A percentile compares a stretch with the other conserved stretches of the same genome.
Conservation (phyloP, 768 basidiomycete genomes). For the Tulasnella sp. region DNA sequence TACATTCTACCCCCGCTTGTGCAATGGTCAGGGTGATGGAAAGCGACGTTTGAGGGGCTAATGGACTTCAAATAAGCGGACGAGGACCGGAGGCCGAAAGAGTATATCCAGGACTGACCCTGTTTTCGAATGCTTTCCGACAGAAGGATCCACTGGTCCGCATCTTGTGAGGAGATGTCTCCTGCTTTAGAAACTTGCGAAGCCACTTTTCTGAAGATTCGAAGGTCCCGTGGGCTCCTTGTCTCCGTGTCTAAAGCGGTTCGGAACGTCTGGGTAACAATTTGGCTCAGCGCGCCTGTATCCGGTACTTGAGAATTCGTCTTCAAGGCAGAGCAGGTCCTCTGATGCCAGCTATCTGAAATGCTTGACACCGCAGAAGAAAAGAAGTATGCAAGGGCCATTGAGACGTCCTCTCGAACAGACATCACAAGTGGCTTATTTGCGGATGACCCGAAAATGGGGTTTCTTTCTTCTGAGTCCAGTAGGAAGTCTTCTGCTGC, state of each 20-base stretch:
- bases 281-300: background rate
- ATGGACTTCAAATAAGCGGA: background rate
- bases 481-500: conserved; percentile 52
- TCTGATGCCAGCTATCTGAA: conserved; percentile 34
- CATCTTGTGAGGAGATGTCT: conserved; percentile 41
- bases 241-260: conserved; percentile 21
- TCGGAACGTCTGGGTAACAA: background rate
- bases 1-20: conserved; percentile 52
- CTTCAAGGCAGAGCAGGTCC: conserved; percentile 27
- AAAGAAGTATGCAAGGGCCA: conserved; percentile 53
- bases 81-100: too few relatives aligned
- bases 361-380: conserved; percentile 34
- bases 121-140: conserved; percentile 50
- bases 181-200: conserved; percentile 48
- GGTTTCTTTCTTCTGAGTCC: conserved; percentile 37
- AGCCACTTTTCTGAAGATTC: conserved; percentile 51
- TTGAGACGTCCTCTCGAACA: conserved; percentile 38
- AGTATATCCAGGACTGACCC: conserved; percentile 41
- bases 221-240: conserved; percentile 43
- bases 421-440: conserved; percentile 30
- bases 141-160: conserved; percentile 66
- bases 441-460: conserved; percentile 36
- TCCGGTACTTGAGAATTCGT: conserved; percentile 22
- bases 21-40: conserved; percentile 54
- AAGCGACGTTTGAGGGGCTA: conserved; percentile 62